Conservation (phyloP, 805 yeast species). For the Saccharomycopsis fermentans region DNA sequence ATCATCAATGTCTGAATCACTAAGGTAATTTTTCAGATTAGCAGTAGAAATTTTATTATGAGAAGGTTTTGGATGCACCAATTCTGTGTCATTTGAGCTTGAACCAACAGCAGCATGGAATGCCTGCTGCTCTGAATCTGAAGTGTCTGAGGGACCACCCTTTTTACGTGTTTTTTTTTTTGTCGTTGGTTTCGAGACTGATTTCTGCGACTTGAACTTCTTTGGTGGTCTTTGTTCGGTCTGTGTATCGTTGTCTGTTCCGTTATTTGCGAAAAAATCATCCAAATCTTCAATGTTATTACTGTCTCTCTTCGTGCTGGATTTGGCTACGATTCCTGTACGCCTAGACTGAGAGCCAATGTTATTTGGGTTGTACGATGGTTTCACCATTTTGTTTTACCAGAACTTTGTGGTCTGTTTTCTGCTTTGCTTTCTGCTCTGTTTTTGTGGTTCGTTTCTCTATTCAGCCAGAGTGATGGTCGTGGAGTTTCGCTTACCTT, state of each 20-base stretch:
- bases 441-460: no score
- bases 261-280: constrained; percentile 51
- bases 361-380: constrained; percentile 19
- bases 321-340: constrained; percentile 46
- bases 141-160: neutral
- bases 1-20: constrained; percentile 27
- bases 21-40: constrained; percentile 19
- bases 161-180: constrained; percentile 3
- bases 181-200: constrained; percentile 9
- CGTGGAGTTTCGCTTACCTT: no score
- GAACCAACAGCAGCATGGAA: neutral
- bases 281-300: constrained; percentile 61
- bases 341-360: constrained; percentile 57
- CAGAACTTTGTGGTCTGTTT: no score
- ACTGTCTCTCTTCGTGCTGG: constrained; percentile 40
- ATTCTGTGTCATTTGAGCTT: constrained; percentile 1
- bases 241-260: constrained; percentile 16
- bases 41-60: constrained; percentile 14
- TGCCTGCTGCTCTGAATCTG: neutral
- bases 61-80: constrained; percentile 18
- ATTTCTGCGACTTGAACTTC: neutral
- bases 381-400: neutral
- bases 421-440: no score
- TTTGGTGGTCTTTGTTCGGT: constrained; percentile 18
- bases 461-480: no score